Evolutionary conservation across 1,284 basidiomycete species (phyloP).

Genomic region (Fomes fomentarius): DNA sequence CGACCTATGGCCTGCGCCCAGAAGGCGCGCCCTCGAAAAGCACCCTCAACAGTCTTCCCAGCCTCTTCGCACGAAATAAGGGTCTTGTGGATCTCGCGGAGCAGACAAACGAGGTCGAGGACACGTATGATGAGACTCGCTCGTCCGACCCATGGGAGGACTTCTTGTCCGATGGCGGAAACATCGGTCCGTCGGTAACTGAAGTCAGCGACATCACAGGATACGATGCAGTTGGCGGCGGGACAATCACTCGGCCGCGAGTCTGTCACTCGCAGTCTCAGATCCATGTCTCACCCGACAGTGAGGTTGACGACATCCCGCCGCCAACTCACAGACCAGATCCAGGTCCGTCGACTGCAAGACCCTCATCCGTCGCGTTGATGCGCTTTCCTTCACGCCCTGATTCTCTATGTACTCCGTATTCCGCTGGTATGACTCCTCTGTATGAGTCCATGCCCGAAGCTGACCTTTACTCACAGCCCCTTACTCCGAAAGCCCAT

Average conservation of each 20-base stretch:
- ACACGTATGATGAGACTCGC: constrained; percentile 50
- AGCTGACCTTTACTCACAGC: constrained; percentile 13
- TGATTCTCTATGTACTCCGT: constrained; percentile 35
- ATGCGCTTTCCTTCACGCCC: constrained; percentile 26
- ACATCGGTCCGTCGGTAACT: constrained; percentile 33
- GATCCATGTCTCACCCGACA: constrained; percentile 29
- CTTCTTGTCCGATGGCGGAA: constrained; percentile 39
- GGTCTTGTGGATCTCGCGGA: constrained; percentile 83
- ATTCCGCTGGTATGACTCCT: constrained; percentile 33
- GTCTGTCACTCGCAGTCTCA: constrained; percentile 62
- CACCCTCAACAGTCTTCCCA: constrained; percentile 72
- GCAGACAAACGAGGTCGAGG: constrained; percentile 55
- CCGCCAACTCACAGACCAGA: constrained; percentile 17
- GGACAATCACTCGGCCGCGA: constrained; percentile 61
- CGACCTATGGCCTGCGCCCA: constrained; percentile 95
- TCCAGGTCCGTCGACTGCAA: no score
- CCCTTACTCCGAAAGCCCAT: constrained; percentile 20
- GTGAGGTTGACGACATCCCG: constrained; percentile 12
- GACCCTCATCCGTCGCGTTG: constrained; percentile 13
- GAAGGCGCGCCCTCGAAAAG: constrained; percentile 83
- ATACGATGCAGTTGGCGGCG: constrained; percentile 65
- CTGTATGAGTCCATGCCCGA: constrained; percentile 23
- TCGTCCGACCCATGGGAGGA: constrained; percentile 75
- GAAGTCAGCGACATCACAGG: constrained; percentile 32
- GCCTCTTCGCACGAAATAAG: constrained; percentile 63